Evolutionary conservation across 345 rosid species (phyloP), one percentile per base, ranked within the genome.

Genomic region (Microthlaspi erraticum): DNA sequence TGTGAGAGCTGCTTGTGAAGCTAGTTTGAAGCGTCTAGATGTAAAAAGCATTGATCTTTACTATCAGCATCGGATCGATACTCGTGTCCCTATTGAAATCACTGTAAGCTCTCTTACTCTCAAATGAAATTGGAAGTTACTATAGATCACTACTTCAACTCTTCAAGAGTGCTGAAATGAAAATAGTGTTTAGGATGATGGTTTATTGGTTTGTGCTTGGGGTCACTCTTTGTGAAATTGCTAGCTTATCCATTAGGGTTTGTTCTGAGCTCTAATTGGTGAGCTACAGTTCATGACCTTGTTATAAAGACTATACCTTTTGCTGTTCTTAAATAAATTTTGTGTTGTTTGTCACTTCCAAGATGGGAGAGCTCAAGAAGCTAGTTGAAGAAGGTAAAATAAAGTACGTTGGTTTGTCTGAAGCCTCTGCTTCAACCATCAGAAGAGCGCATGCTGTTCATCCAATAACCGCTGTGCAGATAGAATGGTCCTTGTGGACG

Each of bases 401-500:
- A 71, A 90, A 86, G 81, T 88, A 86, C 13, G 51, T 85, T 0
- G 93, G 90, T 43, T 68, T 90, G 8, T 86, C 91, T 0, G 90
- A 90, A 76, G 93, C 90, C 29, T 90, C 90, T 10, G 87, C 88
- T 9, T 86, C 93, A 33, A 88, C 91, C 32, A 88, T 90, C 53
- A 83, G 90, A 78, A 70, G 93, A 56, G 97, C 92, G 6, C 90
- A 88, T 63, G 92, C 87, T 37, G 83, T 88, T 71, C 97, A 88
- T 70, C 97, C 92, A 0, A 70, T 88, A 1, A 88, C 84, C 11
- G 88, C 86, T 0, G 80, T 88, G 16, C 88, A 88, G 62, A 17
- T 86, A 39, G 93, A 86, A 16, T 88, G 93, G 97, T 88, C 92
- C 4, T 66, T 90, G 66, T 87, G 91, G 93, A 29, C 86, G 7